Evolutionary conservation across 73 alveolate genomes (phyloP).

Genomic region (Paramecium primaurelia): DNA sequence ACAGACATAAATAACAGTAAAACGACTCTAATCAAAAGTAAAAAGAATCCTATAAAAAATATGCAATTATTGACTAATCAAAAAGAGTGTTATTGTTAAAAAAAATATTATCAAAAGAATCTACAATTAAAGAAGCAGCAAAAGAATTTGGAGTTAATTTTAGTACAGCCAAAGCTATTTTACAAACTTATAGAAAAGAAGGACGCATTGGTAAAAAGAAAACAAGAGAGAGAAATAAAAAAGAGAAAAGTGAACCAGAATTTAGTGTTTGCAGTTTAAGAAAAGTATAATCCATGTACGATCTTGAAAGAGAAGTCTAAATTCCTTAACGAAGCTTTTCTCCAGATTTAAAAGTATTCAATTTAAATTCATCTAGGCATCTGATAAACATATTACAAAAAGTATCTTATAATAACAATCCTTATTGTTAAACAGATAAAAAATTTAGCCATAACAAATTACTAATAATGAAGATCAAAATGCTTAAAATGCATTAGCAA

Average conservation of each 20-base stretch:
- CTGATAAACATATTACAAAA: neutral
- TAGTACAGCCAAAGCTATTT: constrained; percentile 58
- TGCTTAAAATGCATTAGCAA: constrained; percentile 1
- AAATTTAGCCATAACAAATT: neutral
- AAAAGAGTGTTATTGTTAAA: neutral
- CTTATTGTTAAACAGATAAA: neutral
- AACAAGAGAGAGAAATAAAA: constrained; percentile 52
- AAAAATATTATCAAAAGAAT: constrained; percentile 19
- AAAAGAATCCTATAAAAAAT: neutral
- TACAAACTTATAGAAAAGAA: constrained; percentile 57
- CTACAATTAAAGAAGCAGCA: constrained; percentile 62
- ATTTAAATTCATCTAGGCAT: neutral
- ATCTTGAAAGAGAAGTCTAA: neutral
- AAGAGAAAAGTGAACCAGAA: neutral
- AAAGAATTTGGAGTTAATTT: constrained; percentile 57
- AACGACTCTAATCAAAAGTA: neutral
- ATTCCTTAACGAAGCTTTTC: neutral
- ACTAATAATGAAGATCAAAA: neutral
- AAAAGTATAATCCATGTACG: constrained; percentile 26
- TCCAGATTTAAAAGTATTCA: neutral
- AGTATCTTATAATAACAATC: neutral
- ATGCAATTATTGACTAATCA: constrained; percentile 24
- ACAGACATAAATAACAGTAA: neutral
- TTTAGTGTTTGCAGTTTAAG: neutral
- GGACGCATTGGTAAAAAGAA: constrained; percentile 62